Evolutionary conservation across 192 early-diverging fungal species (phyloP).

Genomic region (Backusella circina): DNA sequence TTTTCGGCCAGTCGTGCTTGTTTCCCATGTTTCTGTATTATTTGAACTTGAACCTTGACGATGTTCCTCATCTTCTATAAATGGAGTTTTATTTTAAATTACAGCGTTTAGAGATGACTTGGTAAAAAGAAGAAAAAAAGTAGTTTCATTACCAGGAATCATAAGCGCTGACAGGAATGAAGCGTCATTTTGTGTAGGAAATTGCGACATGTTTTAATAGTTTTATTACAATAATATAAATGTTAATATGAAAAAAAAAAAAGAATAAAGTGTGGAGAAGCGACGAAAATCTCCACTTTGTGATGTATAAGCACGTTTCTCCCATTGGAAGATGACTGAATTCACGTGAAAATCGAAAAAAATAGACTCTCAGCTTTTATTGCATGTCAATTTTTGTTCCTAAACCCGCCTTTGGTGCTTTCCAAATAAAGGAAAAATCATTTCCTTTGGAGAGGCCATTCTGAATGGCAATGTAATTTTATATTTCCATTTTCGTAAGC

Average conservation of each 20-base stretch:
- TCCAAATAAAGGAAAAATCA: neutral
- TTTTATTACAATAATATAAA: neutral
- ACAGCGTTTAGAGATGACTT: neutral
- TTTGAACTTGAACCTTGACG: neutral
- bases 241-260: neutral
- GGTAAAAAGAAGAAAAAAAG: too few species aligned
- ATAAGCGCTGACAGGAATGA: neutral
- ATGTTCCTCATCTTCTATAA: neutral
- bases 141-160: neutral
- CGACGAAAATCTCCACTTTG: neutral
- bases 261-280: neutral
- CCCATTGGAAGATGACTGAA: constrained; percentile 1
- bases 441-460: neutral
- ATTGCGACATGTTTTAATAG: neutral
- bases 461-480: neutral
- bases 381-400: neutral
- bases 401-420: neutral
- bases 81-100: too few species aligned
- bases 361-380: neutral
- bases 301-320: neutral
- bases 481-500: neutral
- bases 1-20: neutral
- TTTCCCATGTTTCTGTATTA: neutral
- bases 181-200: neutral
- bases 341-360: neutral